Conservation (phyloP, 1,284 basidiomycete genomes). For the Cystobasidiaceae sp. region DNA sequence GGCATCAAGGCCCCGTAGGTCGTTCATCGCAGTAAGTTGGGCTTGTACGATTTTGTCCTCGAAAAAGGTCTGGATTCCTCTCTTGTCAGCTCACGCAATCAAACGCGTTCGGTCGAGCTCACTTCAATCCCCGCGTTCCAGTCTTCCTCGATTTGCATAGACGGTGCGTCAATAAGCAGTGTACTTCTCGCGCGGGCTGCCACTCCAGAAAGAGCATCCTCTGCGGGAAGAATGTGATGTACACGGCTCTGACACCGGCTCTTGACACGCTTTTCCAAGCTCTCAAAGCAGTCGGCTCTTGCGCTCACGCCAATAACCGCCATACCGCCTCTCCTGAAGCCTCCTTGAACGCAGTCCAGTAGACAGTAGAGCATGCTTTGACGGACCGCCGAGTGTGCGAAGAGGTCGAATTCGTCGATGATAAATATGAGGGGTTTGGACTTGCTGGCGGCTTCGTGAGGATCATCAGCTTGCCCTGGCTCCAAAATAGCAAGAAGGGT, state of each 20-base stretch:
- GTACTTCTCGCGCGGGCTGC: background rate
- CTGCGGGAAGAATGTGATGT: constrained; percentile 60
- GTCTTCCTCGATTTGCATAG: constrained; percentile 51
- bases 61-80: background rate
- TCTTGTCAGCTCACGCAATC: background rate
- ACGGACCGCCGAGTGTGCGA: constrained; percentile 60
- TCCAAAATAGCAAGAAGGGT: constrained; percentile 41
- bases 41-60: constrained; percentile 16
- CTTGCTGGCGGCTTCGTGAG: constrained; percentile 18
- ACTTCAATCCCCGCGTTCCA: constrained; percentile 52
- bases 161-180: background rate
- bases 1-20: constrained; percentile 22
- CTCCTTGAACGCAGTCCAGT: constrained; percentile 63
- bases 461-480: constrained; percentile 24
- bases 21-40: constrained; percentile 14
- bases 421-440: constrained; percentile 69
- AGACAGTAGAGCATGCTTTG: constrained; percentile 45
- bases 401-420: constrained; percentile 85
- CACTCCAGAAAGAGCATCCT: background rate
- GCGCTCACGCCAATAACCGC: constrained; percentile 76
- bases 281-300: constrained; percentile 76
- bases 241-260: constrained; percentile 89
- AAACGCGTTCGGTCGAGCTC: background rate
- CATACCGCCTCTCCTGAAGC: constrained; percentile 56
- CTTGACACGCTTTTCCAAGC: constrained; percentile 90